Evolutionary conservation across 176 grass and related monocot genomes (phyloP).

Genomic region (Melocanna baccifera): DNA sequence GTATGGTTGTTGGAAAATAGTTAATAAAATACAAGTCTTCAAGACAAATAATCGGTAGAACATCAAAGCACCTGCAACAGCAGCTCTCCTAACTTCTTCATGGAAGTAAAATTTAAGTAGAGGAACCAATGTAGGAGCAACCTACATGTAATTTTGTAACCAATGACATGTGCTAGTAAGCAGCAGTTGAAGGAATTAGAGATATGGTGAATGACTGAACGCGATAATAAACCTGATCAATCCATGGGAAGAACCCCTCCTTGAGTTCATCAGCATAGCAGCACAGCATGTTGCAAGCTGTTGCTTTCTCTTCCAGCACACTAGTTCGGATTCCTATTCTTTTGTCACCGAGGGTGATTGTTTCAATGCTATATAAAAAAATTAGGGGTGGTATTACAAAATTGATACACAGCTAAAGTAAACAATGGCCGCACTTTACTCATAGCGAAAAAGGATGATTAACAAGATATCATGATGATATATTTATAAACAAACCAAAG

Average conservation of each 20-base stretch:
- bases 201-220: background rate
- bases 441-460: background rate
- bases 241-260: conserved; percentile 98
- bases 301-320: conserved; percentile 98
- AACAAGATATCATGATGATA: background rate
- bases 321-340: conserved; percentile 96
- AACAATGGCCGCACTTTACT: background rate
- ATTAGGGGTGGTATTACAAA: conserved; percentile 1
- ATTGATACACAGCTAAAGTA: background rate
- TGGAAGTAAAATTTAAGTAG: conserved; percentile 99
- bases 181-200: background rate
- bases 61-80: conserved; percentile 74
- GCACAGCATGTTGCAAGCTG: conserved; percentile 99
- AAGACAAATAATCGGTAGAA: background rate
- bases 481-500: background rate
- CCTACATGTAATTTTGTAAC: conserved; percentile 47
- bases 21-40: background rate
- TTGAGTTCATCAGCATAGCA: conserved; percentile 99
- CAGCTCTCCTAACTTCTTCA: conserved; percentile 98
- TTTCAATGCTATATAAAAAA: conserved; percentile 69
- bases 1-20: conserved; percentile 28
- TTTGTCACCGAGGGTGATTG: conserved; percentile 93
- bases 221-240: conserved; percentile 75
- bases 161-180: background rate
- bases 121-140: conserved; percentile 92